Evolutionary conservation across 108 stramenopile genomes (phyloP).

Genomic region (Skeletonema grethae): DNA sequence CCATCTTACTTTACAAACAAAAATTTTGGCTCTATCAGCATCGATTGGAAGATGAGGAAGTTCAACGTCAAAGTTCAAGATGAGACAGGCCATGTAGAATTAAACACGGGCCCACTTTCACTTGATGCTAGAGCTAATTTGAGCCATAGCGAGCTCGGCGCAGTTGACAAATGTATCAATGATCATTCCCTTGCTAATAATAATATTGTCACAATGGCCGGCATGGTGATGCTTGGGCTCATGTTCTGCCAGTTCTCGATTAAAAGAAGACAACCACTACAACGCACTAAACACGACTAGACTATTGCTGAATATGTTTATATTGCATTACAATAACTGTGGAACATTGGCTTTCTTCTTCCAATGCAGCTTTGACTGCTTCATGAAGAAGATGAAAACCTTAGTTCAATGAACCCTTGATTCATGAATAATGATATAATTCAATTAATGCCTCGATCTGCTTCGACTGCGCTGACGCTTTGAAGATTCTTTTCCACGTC

Average conservation of each 20-base stretch:
- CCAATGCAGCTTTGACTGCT: background rate
- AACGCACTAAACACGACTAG: background rate
- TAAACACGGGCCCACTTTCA: conserved; percentile 28
- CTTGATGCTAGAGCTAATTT: conserved; percentile 20
- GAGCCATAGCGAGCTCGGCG: conserved; percentile 18
- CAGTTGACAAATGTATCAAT: conserved; percentile 36
- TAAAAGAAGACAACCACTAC: background rate
- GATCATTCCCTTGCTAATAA: conserved; percentile 28
- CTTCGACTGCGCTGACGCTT: conserved; percentile 30
- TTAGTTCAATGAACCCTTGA: background rate
- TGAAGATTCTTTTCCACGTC: conserved; percentile 34
- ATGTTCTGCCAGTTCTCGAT: background rate
- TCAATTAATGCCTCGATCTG: conserved; percentile 26
- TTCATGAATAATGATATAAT: conserved; percentile 6
- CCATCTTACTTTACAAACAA: conserved; percentile 53
- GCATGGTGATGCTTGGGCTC: background rate
- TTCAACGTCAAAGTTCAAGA: conserved; percentile 42
- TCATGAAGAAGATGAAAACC: background rate
- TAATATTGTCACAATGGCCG: background rate
- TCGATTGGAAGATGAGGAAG: conserved; percentile 54
- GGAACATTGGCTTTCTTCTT: background rate
- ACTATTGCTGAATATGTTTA: background rate
- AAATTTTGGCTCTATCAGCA: conserved; percentile 72
- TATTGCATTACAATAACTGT: background rate
- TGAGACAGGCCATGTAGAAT: conserved; percentile 29